Evolutionary conservation across 495 filamentous ascomycete species (phyloP).

Genomic region (Podospora conica): DNA sequence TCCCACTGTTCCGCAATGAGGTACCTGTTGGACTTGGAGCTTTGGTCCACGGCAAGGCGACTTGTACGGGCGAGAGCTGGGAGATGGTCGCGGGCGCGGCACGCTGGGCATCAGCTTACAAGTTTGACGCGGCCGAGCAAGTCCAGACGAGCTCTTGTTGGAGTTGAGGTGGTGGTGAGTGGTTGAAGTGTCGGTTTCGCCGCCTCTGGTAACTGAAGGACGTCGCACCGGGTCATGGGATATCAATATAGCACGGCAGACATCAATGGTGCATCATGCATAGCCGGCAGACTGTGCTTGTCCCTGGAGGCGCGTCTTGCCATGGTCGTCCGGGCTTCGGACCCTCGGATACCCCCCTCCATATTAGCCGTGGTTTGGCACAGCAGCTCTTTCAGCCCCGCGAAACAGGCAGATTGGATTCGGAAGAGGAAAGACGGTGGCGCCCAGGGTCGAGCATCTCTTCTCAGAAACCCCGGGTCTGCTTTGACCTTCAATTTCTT

Average conservation of each 20-base stretch:
- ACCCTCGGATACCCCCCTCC: background rate
- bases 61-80: background rate
- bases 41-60: background rate
- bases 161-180: background rate
- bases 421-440: background rate
- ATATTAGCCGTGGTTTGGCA: background rate
- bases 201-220: background rate
- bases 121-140: constrained; percentile 13
- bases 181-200: background rate
- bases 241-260: background rate
- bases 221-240: background rate
- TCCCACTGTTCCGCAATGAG: background rate
- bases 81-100: background rate
- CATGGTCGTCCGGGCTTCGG: background rate
- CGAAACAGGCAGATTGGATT: background rate
- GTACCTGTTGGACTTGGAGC: background rate
- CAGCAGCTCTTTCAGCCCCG: background rate
- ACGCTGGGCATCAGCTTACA: constrained; percentile 4
- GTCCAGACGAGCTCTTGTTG: background rate
- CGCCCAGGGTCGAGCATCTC: background rate
- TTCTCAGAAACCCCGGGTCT: background rate
- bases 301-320: background rate
- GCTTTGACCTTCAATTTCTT: background rate
- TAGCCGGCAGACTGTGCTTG: background rate
- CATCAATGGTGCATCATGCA: background rate